Conservation (phyloP, 2,329 filamentous ascomycete genomes). For the Hypoxylon sp. region DNA sequence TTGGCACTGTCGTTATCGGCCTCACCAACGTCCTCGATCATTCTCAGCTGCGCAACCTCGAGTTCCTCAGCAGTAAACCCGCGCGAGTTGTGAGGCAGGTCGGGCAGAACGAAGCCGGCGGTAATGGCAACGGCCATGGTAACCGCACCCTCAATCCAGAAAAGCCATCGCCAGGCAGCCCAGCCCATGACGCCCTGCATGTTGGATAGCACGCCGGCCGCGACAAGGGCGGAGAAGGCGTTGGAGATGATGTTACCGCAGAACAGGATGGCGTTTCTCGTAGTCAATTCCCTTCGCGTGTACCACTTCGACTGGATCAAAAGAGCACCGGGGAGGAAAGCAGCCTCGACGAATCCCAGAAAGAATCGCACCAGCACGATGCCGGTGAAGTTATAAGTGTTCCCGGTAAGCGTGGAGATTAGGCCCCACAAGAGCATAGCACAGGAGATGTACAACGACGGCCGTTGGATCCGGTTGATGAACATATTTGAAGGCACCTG, state of each 20-base stretch:
- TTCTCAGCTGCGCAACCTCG: conserved; percentile 65
- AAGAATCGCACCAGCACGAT: conserved; percentile 69
- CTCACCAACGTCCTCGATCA: conserved; percentile 69
- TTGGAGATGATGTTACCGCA: conserved; percentile 70
- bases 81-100: conserved; percentile 66
- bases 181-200: conserved; percentile 67
- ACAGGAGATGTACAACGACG: conserved; percentile 62
- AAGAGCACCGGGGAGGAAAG: conserved; percentile 72
- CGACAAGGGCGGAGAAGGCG: conserved; percentile 69
- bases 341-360: conserved; percentile 72
- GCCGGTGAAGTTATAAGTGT: conserved; percentile 63
- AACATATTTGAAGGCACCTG: conserved; percentile 70
- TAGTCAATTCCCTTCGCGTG: conserved; percentile 68
- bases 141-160: conserved; percentile 67
- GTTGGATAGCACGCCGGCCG: conserved; percentile 68
- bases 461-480: conserved; percentile 65
- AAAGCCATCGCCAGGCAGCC: conserved; percentile 71
- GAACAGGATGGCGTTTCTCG: conserved; percentile 68
- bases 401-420: conserved; percentile 68
- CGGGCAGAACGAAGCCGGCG: conserved; percentile 63
- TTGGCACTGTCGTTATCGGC: conserved; percentile 63
- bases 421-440: conserved; percentile 71
- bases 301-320: conserved; percentile 76
- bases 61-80: conserved; percentile 71
- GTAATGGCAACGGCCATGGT: conserved; percentile 63